A percentile compares a stretch with the other conserved stretches of the same genome.
phyloP scores from a whole-genome alignment of 352 stramenopile genomes.

The Phytophthora constricta region DNA sequence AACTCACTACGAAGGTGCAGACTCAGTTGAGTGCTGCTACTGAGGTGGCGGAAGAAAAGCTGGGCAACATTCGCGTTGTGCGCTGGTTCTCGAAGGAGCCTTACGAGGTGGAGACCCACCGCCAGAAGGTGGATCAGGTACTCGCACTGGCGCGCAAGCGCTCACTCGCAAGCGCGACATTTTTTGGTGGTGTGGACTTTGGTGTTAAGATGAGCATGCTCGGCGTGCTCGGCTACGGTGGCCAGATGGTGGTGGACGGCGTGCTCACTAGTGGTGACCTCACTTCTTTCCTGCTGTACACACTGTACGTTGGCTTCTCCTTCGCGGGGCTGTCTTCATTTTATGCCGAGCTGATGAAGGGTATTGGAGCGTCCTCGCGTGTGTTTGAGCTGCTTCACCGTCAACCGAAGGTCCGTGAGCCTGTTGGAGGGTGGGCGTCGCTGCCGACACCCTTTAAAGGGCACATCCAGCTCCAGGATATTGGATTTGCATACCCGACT shows the following conservation, averaged over 20 bases:
- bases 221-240: conserved; percentile 92
- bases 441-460: conserved; percentile 49
- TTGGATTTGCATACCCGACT: conserved; percentile 78
- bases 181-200: conserved; percentile 87
- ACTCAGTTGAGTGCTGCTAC: conserved; percentile 91
- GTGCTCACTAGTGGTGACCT: conserved; percentile 91
- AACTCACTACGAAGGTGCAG: conserved; percentile 90
- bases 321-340: conserved; percentile 92
- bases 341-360: conserved; percentile 93
- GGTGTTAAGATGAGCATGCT: conserved; percentile 91
- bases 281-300: conserved; percentile 94
- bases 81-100: conserved; percentile 89
- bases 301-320: conserved; percentile 90
- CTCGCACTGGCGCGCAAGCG: conserved; percentile 69
- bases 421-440: conserved; percentile 36
- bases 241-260: conserved; percentile 87
- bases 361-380: conserved; percentile 86
- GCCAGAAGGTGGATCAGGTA: conserved; percentile 66
- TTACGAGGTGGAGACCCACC: conserved; percentile 68
- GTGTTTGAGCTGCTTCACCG: conserved; percentile 94
- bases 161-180: conserved; percentile 80
- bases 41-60: conserved; percentile 92
- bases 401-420: conserved; percentile 60
- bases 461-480: conserved; percentile 83
- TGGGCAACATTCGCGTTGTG: conserved; percentile 93